A percentile compares a stretch with the other conserved stretches of the same genome.
Evolutionary conservation across 176 grass and related monocot genomes (phyloP).

Genomic region (Coix lacrymajobi): DNA sequence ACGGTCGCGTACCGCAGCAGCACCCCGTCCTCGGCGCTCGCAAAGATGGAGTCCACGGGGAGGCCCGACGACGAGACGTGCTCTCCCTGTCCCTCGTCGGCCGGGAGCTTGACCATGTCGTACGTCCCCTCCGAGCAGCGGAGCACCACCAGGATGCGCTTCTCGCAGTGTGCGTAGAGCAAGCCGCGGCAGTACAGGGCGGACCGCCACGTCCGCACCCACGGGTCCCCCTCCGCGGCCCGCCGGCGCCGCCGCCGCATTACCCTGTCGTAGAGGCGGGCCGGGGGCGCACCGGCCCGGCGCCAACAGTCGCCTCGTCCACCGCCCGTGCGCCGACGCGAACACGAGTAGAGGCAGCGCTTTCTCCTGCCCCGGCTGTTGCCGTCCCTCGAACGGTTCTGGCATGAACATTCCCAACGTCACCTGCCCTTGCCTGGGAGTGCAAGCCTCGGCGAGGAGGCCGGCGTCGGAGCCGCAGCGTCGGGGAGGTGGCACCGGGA

Average conservation of each 20-base stretch:
- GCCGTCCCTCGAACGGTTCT: background rate
- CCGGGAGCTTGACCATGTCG: slow-evolving; percentile 1
- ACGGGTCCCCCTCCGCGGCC: background rate
- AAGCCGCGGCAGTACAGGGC: background rate
- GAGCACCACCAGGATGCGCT: background rate
- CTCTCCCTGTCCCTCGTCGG: background rate
- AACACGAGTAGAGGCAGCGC: background rate
- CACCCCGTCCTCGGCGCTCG: background rate
- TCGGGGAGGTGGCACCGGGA: background rate
- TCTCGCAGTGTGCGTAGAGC: background rate
- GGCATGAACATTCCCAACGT: slow-evolving; percentile 20
- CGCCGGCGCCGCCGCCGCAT: background rate
- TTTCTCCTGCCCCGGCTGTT: background rate
- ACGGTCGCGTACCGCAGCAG: background rate
- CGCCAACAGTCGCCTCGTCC: background rate
- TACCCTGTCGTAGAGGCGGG: background rate
- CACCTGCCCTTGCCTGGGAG: background rate
- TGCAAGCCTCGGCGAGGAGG: background rate
- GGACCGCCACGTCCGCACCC: background rate
- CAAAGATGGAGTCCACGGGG: background rate
- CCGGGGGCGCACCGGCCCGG: background rate
- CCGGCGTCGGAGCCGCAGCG: background rate
- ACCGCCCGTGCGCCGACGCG: slow-evolving; percentile 6
- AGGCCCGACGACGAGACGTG: background rate
- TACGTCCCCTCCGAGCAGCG: slow-evolving; percentile 1